These are phyloP conservation scores for Ophiostoma piceae DNA, from an alignment of 2,329 filamentous ascomycete species.

Conservation along the genomic window DNA sequence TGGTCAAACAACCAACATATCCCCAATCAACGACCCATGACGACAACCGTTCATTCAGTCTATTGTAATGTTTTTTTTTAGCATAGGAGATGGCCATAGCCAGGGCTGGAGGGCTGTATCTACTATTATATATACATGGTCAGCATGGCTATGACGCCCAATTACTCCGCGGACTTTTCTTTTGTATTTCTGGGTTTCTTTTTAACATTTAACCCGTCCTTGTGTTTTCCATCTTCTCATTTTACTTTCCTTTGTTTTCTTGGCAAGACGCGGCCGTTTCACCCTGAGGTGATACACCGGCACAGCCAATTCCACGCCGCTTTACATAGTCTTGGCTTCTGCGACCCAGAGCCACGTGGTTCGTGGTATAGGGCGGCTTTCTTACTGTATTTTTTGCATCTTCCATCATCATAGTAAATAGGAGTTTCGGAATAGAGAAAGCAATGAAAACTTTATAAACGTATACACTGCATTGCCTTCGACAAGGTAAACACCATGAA, in stretches of 20 bases:
- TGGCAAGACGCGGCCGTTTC: slow-evolving; percentile 1
- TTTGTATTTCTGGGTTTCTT: slow-evolving; percentile 4
- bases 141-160: slow-evolving; percentile 2
- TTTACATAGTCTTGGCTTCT: not conserved
- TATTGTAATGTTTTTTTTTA: slow-evolving; percentile 18
- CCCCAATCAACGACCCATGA: slow-evolving; percentile 12
- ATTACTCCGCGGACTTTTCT: not conserved
- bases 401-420: slow-evolving; percentile 3
- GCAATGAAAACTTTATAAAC: not conserved
- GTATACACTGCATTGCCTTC: not conserved
- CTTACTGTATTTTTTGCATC: slow-evolving; percentile 4
- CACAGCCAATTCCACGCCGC: not conserved
- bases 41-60: slow-evolving; percentile 11
- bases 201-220: not conserved
- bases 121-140: not conserved
- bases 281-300: not conserved
- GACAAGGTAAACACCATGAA: not conserved
- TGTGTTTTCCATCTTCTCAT: not conserved
- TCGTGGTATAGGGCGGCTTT: not conserved
- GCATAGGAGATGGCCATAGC: not conserved
- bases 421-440: slow-evolving; percentile 1
- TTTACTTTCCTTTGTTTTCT: not conserved
- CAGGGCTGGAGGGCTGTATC: slow-evolving; percentile 7
- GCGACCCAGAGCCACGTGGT: not conserved
- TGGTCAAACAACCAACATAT: not conserved